Conservation (phyloP, 495 filamentous ascomycete genomes). For the Neohortaea acidophila region DNA sequence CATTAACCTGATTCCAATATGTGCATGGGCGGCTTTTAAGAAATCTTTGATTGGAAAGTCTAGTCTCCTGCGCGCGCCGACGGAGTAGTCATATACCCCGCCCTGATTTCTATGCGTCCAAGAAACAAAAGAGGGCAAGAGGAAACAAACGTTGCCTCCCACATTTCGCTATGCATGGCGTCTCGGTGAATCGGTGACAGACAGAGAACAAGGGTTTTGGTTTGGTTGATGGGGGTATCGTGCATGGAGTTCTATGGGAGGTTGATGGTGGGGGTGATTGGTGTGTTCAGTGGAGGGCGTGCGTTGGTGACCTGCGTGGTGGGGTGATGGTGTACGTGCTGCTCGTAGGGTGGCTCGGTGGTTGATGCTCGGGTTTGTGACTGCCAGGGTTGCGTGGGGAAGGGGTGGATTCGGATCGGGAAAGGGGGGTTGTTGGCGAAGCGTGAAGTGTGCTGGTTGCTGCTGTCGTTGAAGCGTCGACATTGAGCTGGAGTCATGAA, state of each 20-base stretch:
- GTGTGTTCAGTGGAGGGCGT: neutral
- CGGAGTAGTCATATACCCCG: too few relatives aligned
- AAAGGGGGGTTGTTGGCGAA: neutral
- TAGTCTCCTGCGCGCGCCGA: too few relatives aligned
- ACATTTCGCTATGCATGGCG: slow-evolving; percentile 2
- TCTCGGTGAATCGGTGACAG: slow-evolving; percentile 1
- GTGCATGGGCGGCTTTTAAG: too few relatives aligned
- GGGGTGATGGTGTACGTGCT: slow-evolving; percentile 1
- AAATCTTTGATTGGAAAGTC: too few relatives aligned
- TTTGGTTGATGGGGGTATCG: neutral
- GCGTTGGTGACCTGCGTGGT: too few relatives aligned
- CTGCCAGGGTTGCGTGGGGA: too few relatives aligned
- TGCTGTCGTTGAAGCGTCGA: neutral
- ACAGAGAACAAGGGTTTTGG: slow-evolving; percentile 1
- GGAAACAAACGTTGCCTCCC: too few relatives aligned
- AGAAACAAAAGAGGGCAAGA: too few relatives aligned
- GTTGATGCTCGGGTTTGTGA: too few relatives aligned
- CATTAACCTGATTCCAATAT: too few relatives aligned
- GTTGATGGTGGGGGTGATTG: neutral
- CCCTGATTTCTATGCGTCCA: too few relatives aligned
- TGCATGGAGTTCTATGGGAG: neutral
- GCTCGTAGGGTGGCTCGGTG: neutral
- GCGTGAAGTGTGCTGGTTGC: neutral
- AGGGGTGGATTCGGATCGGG: too few relatives aligned
- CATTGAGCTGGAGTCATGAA: neutral